Evolutionary conservation across 1,284 basidiomycete genomes (phyloP).

Genomic region (Heterobasidion irregulare): DNA sequence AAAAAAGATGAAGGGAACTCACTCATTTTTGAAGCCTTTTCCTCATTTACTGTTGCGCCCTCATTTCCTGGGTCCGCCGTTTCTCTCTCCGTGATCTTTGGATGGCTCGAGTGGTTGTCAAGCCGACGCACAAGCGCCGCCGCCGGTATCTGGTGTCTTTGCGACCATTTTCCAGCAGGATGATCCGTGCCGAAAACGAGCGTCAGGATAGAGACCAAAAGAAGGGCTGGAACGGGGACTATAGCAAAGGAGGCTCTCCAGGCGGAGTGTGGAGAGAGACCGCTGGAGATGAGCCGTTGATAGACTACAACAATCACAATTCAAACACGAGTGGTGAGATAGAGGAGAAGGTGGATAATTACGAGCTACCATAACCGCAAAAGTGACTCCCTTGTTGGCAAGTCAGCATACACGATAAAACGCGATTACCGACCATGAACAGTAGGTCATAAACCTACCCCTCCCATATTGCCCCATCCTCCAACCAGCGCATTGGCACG

Average conservation of each 20-base stretch:
- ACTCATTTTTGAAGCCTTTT: neutral
- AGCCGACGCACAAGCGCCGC: constrained; percentile 14
- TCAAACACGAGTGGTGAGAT: neutral
- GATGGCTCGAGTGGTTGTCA: neutral
- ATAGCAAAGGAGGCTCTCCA: constrained; percentile 54
- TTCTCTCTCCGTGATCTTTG: neutral
- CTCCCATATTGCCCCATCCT: constrained; percentile 34
- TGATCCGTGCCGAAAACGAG: constrained; percentile 53
- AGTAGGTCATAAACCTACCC: neutral
- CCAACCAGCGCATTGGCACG: constrained; percentile 43
- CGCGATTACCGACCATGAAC: neutral
- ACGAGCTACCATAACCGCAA: neutral
- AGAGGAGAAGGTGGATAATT: neutral
- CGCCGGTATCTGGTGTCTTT: constrained; percentile 39
- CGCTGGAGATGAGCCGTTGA: constrained; percentile 30
- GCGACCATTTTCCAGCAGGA: constrained; percentile 49
- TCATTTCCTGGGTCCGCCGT: neutral
- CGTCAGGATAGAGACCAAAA: constrained; percentile 34
- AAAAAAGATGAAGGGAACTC: neutral
- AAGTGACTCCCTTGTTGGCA: neutral
- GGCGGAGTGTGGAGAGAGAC: constrained; percentile 35
- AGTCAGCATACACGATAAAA: too few species aligned
- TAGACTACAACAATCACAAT: constrained; percentile 51
- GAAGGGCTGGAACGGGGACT: constrained; percentile 49
- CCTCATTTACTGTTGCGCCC: neutral